Evolutionary conservation across 129 eudicot genomes (phyloP).

Genomic region (Centella asiatica): DNA sequence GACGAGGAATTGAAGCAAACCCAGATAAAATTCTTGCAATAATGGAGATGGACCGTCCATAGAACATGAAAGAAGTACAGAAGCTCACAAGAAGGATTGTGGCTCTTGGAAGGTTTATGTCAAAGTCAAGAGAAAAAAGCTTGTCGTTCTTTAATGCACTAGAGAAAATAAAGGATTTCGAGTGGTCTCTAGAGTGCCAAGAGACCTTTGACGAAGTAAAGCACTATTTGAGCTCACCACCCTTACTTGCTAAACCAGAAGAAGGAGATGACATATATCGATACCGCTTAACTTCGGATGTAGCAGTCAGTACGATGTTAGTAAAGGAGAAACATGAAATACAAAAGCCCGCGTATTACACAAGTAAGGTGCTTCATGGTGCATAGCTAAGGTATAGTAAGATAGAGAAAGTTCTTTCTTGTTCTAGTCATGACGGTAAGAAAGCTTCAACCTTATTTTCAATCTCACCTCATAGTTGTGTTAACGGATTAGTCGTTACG

Average conservation of each 20-base stretch:
- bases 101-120: background rate
- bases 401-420: background rate
- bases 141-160: background rate
- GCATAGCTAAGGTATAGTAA: background rate
- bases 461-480: background rate
- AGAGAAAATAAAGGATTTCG: background rate
- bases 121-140: background rate
- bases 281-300: background rate
- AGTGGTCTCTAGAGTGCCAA: background rate
- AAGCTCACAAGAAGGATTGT: background rate
- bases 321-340: background rate
- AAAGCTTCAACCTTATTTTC: background rate
- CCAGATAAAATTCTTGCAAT: background rate
- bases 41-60: background rate
- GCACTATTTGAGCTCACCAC: background rate
- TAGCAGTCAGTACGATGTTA: background rate
- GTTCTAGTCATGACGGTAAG: background rate
- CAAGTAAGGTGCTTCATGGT: background rate
- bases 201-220: background rate
- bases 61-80: background rate
- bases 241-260: background rate
- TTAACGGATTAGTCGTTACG: background rate
- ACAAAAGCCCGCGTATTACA: background rate
- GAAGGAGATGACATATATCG: background rate
- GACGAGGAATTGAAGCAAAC: background rate